A percentile compares a stretch with the other conserved stretches of the same genome.
phyloP scores from a whole-genome alignment of 768 basidiomycete species.

The Boletus sp. region DNA sequence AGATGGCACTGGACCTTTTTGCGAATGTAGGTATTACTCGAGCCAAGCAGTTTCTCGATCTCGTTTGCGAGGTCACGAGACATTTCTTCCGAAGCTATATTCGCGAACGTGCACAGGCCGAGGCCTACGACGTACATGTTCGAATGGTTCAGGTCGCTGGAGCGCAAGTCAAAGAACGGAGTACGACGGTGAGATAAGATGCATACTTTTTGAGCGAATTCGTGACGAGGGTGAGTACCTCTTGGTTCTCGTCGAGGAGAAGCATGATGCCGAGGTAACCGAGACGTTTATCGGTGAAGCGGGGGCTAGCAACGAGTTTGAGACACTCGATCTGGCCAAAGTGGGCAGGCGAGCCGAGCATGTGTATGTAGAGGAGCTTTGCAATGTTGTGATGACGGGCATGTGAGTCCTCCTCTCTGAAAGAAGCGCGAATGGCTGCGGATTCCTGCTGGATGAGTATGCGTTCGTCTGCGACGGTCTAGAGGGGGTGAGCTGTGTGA shows the following conservation, averaged over 20 bases:
- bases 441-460: constrained; percentile 96
- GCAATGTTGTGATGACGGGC: constrained; percentile 96
- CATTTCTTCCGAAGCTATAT: constrained; percentile 99
- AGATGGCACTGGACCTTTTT: constrained; percentile 70
- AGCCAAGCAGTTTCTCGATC: constrained; percentile 95
- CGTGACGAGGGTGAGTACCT: constrained; percentile 94
- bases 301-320: constrained; percentile 90
- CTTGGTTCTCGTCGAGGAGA: constrained; percentile 94
- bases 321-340: constrained; percentile 99
- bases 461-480: constrained; percentile 99
- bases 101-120: constrained; percentile 96
- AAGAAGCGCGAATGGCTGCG: constrained; percentile 93
- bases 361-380: constrained; percentile 97
- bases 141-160: constrained; percentile 97
- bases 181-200: not conserved
- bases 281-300: constrained; percentile 94
- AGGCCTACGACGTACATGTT: constrained; percentile 99
- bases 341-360: constrained; percentile 98
- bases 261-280: constrained; percentile 99
- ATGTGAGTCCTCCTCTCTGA: constrained; percentile 95
- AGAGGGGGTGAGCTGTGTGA: constrained; percentile 20
- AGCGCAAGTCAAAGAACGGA: constrained; percentile 9
- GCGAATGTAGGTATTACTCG: constrained; percentile 97
- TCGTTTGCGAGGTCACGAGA: constrained; percentile 96
- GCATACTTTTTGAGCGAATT: constrained; percentile 95